Conservation (phyloP, 73 alveolate species). For the Symbiodinium pilosum region DNA sequence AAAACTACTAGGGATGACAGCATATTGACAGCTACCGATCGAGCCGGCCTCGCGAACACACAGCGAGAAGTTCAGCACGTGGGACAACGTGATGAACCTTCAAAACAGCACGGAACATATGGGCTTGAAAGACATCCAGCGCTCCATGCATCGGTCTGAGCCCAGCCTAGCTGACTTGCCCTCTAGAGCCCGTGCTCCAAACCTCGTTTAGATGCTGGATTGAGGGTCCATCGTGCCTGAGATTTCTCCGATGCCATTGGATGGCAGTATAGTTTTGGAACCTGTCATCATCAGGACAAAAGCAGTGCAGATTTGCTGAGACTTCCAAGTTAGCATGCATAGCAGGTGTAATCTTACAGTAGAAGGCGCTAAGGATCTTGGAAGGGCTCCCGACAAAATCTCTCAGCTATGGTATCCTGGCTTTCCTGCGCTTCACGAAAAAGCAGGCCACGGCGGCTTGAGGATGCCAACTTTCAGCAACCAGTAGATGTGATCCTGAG, state of each 20-base stretch:
- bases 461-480: slow-evolving; percentile 93
- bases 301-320: no score
- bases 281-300: neutral
- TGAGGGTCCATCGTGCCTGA: slow-evolving; percentile 43
- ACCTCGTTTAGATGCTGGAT: neutral
- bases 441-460: slow-evolving; percentile 26
- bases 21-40: no score
- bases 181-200: neutral
- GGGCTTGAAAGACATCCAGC: neutral
- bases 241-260: slow-evolving; percentile 94
- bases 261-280: slow-evolving; percentile 82
- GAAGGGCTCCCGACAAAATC: no score
- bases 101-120: neutral
- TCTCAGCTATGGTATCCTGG: no score
- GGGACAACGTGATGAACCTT: slow-evolving; percentile 92
- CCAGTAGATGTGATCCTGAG: slow-evolving; percentile 94
- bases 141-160: neutral
- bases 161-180: neutral
- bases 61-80: slow-evolving; percentile 78
- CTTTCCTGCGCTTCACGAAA: no score
- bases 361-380: no score
- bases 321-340: no score
- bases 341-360: no score
- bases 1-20: no score
- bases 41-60: slow-evolving; percentile 69